phyloP scores from a whole-genome alignment of 2,329 filamentous ascomycete genomes.

The Cyclaneusma minus region DNA sequence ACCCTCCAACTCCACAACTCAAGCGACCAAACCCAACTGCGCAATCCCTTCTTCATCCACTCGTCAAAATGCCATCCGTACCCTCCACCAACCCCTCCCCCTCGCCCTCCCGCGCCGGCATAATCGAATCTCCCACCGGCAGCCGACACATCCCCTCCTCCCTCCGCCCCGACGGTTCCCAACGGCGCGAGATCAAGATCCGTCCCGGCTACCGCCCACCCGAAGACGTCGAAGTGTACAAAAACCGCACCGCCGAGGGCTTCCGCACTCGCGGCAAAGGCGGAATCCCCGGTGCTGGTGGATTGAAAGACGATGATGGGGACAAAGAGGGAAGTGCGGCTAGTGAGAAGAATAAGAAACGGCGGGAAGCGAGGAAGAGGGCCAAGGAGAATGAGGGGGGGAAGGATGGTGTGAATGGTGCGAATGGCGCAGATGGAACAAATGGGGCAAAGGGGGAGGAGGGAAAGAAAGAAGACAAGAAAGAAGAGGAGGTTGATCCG shows the following conservation, averaged over 20 bases:
- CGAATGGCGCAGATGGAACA: conserved; percentile 10
- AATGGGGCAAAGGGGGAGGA: conserved; percentile 6
- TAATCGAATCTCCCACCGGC: conserved; percentile 60
- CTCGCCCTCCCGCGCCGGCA: conserved; percentile 47
- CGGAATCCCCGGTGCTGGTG: conserved; percentile 61
- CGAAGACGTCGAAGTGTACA: conserved; percentile 93
- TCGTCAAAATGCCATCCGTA: conserved; percentile 21
- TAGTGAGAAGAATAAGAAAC: conserved; percentile 78
- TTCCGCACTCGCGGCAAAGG: conserved; percentile 62
- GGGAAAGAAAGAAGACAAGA: conserved; percentile 13
- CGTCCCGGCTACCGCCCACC: conserved; percentile 85
- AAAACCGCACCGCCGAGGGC: conserved; percentile 74
- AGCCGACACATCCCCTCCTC: conserved; percentile 84
- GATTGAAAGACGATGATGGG: conserved; percentile 33
- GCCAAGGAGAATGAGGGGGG: conserved; percentile 37
- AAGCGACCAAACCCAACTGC: too few species aligned
- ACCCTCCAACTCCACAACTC: too few species aligned
- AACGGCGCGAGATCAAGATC: conserved; percentile 88
- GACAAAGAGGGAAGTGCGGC: conserved; percentile 30
- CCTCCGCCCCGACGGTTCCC: conserved; percentile 70
- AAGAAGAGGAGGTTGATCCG: conserved; percentile 38
- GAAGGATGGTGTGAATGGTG: conserved; percentile 9
- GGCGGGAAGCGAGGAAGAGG: conserved; percentile 49
- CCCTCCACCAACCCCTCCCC: conserved; percentile 28
- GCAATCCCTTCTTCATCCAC: too few species aligned